phyloP scores from a whole-genome alignment of 495 filamentous ascomycete species.

The Pyrenopolyporus hunteri region DNA sequence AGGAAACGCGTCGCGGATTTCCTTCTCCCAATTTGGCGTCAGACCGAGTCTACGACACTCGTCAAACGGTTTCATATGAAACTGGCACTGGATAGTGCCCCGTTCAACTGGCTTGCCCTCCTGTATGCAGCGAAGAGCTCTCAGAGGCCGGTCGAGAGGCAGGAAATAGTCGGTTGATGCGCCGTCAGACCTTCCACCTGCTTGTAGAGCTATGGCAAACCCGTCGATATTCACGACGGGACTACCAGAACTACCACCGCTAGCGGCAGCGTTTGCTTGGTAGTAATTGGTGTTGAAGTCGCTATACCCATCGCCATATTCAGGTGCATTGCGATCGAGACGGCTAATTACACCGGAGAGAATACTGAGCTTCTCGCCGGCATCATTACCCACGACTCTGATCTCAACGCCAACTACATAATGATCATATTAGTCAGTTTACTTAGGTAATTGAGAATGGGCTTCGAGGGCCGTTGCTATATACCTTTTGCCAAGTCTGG shows the following conservation, averaged over 20 bases:
- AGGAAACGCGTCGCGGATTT: conserved; percentile 79
- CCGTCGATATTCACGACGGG: conserved; percentile 97
- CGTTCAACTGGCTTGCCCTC: conserved; percentile 74
- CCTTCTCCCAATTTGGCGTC: conserved; percentile 81
- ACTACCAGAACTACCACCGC: conserved; percentile 94
- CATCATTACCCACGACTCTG: conserved; percentile 96
- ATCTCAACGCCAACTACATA: conserved; percentile 83
- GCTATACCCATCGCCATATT: conserved; percentile 97
- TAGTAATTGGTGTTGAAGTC: conserved; percentile 99
- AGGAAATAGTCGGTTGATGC: conserved; percentile 98
- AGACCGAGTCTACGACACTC: conserved; percentile 93
- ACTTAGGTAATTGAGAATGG: not conserved
- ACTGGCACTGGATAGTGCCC: conserved; percentile 98
- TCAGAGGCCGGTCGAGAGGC: conserved; percentile 84
- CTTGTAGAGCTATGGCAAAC: conserved; percentile 90
- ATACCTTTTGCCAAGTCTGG: conserved; percentile 78
- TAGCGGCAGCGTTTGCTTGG: conserved; percentile 94
- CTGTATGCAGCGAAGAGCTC: conserved; percentile 86
- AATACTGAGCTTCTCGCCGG: conserved; percentile 98
- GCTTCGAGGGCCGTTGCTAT: too few species aligned
- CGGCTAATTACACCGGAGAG: conserved; percentile 96
- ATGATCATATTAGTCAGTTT: not conserved
- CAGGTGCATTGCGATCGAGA: conserved; percentile 93
- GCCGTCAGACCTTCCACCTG: conserved; percentile 89
- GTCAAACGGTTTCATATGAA: conserved; percentile 95